phyloP scores from a whole-genome alignment of 352 stramenopile species.

The Globisporangium polare region DNA sequence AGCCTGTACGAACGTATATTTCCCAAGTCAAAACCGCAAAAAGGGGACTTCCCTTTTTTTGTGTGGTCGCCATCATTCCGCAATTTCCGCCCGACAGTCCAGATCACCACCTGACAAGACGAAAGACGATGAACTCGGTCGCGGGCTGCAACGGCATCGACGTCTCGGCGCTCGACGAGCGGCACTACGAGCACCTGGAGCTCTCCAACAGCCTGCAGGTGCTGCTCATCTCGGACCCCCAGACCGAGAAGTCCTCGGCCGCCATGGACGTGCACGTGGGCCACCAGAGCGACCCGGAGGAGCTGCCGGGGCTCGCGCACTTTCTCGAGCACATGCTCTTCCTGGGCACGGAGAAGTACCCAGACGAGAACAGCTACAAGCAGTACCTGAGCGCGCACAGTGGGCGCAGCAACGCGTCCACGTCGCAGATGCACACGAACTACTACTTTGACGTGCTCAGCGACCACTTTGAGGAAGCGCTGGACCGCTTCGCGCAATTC shows the following conservation, averaged over 20 bases:
- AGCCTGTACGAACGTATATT: neutral
- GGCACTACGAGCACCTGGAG: conserved; percentile 46
- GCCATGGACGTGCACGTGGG: conserved; percentile 96
- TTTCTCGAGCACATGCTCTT: conserved; percentile 98
- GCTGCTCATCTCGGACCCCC: conserved; percentile 89
- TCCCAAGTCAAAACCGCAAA: too few relatives aligned
- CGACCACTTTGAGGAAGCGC: conserved; percentile 65
- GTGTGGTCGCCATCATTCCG: neutral
- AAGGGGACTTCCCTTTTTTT: neutral
- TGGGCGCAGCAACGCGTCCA: conserved; percentile 95
- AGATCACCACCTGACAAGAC: neutral
- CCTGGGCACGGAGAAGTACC: conserved; percentile 95
- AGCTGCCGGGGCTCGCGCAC: conserved; percentile 87
- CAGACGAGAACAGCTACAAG: conserved; percentile 94
- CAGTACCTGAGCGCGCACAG: conserved; percentile 92
- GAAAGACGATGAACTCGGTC: conserved; percentile 15
- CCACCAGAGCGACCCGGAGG: conserved; percentile 84
- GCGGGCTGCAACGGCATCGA: conserved; percentile 28
- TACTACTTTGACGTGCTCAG: conserved; percentile 96
- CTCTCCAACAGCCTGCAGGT: conserved; percentile 61
- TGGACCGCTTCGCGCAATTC: conserved; percentile 98
- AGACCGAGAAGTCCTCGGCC: conserved; percentile 89
- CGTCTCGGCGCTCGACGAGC: conserved; percentile 59
- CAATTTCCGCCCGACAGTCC: neutral
- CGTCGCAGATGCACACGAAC: conserved; percentile 94